These are phyloP conservation scores for Smithsoniella earleae DNA, from an alignment of 163 green algal genomes.

Conservation along the genomic window DNA sequence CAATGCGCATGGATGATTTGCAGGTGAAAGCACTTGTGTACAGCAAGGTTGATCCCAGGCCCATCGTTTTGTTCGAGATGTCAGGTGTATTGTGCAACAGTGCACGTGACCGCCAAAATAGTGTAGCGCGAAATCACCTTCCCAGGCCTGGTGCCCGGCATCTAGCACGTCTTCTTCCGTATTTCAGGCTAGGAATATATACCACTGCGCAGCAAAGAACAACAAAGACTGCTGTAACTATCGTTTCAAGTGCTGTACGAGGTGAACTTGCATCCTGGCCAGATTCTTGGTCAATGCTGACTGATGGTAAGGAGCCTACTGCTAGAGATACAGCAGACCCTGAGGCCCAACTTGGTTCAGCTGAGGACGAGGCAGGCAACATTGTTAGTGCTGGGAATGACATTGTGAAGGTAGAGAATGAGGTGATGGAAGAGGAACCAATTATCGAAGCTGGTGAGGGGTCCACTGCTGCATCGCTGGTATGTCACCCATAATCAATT, in stretches of 20 bases:
- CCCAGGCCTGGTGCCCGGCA: background rate
- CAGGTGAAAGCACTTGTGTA: background rate
- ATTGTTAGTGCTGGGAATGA: too few relatives aligned
- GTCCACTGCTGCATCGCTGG: too few relatives aligned
- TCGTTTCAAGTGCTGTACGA: constrained; percentile 11
- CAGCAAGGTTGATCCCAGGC: constrained; percentile 1
- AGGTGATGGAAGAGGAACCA: background rate
- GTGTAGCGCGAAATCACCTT: background rate
- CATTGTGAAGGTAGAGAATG: background rate
- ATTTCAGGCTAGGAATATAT: constrained; percentile 22
- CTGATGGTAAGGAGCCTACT: background rate
- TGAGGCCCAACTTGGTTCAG: too few relatives aligned
- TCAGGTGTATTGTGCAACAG: constrained; percentile 24
- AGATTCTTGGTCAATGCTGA: constrained; percentile 14
- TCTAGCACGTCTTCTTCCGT: constrained; percentile 9
- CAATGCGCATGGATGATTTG: too few relatives aligned
- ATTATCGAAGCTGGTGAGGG: background rate
- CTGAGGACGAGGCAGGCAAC: background rate
- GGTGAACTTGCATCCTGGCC: constrained; percentile 10
- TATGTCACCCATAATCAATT: too few relatives aligned
- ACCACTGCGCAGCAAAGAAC: constrained; percentile 7
- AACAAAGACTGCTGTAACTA: background rate
- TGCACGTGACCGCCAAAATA: background rate
- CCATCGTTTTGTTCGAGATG: constrained; percentile 23
- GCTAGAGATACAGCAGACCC: too few relatives aligned